Evolutionary conservation across 345 rosid species (phyloP), one percentile per base, ranked within the genome.

Genomic region (Aurinia saxatilis): DNA sequence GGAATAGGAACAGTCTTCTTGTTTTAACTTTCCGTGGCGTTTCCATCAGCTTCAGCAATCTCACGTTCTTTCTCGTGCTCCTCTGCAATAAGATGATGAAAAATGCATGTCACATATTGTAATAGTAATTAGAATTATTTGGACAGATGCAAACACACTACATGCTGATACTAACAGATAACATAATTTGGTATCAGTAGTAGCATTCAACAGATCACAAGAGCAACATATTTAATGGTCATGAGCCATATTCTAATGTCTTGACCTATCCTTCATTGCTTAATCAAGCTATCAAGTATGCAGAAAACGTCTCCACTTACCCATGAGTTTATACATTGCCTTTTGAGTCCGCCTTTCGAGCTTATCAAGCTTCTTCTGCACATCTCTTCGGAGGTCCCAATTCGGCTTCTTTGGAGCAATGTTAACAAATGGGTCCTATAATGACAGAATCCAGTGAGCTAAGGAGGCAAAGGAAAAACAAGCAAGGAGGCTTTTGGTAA

Each of bases 401-500:
- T 95, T 95, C 8, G 99, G 95, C 70, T 95, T 90, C 82, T 95
- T 90, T 3, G 99, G 99, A 68, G 97, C 97, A 66, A 95, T 90
- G 77, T 84, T 95, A 63, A 81, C 81, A 71, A 95, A 86, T 9
- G 99, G 97, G 76, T 95, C 96, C 99, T 84, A 42, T 1, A 71
- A 65, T 2, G 56, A 49, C 23, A 16, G 8, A 21, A 19, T 23
- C 60, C 6, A 7, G 36, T 37, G 14, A 65, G 57, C 45, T 57
- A 57, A n/a, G 14, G 27, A 40, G 30, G 40, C n/a, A 54, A 5
- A n/a, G n/a, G n/a, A n/a, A n/a, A n/a, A n/a, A n/a, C n/a, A n/a
- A n/a, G n/a, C n/a, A n/a, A n/a, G n/a, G n/a, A 54, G 67, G 68
- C 38, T 6, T 19, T 29, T 36, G 18, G 34, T 40, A 18, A 16